Evolutionary conservation across 345 rosid species (phyloP), one percentile per base, ranked within the genome.

Genomic region (Arabis hirsuta): DNA sequence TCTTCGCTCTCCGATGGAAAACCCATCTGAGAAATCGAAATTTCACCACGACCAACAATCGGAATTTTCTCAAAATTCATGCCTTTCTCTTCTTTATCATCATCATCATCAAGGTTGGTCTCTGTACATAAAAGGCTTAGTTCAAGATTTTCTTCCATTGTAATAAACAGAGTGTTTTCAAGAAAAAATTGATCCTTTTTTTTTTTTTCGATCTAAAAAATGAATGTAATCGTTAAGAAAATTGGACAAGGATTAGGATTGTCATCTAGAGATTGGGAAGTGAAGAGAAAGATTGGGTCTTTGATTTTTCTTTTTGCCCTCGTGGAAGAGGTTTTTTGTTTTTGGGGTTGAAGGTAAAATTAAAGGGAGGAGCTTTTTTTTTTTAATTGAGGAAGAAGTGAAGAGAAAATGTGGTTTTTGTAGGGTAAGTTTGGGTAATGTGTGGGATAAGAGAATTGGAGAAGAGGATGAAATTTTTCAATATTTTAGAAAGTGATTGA

Each of bases 141-240:
- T 47, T 80, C 82, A 44, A 82, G 81, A 79, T 82, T 84, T 12
- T 83, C 74, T 73, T 84, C 86, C 90, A 87, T 89, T 69, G 14
- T 16, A 61, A 36, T 22, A 2, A 36, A 67, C 57, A 69, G 68
- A 61, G 69, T 24, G 70, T 63, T 9, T 26, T 61, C 14, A 74
- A n/a, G 11, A 31, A 4, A 12, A 20, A 59, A 19, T 26, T 8
- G 58, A 22, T 61, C 50, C 41, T 65, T 56, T 47, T 12, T 29
- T 43, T 3, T 52, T 4, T 7, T 42, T 9, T 41, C 59, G 70
- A 73, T 57, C 60, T 58, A 34, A 20, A 62, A 72, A 39, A 24
- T 20, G 7, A 56, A 56, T 67, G 22, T 55, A 36, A 41, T 20
- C 19, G 46, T 41, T 13, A 42, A 31, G 69, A 59, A 79, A 71